Base-by-base conservation (phyloP, 306 rosid genomes). In the Senna siamea region DNA sequence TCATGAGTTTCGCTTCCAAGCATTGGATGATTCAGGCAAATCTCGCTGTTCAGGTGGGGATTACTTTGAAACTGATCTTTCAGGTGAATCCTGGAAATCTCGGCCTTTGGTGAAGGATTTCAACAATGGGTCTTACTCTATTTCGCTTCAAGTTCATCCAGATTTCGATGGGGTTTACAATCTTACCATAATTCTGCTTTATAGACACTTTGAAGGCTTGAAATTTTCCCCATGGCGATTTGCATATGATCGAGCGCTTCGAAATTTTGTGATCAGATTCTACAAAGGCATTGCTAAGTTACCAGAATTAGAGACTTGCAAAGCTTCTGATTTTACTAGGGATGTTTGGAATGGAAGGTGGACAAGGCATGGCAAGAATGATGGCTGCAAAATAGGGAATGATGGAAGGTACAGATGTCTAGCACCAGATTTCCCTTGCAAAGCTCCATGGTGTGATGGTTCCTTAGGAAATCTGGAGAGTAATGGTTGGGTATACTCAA, bases 401-500 rank as follows among this genome's bases (percentile, higher is more conserved):
- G 93, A 93, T 50, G 98, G 98, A 12, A 86, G 97, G 44, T 93
- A 85, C 54, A 81, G 89, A 22, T 90, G 98, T 78, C 70, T 93
- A 35, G 69, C 80, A 30, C 75, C 83, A 2, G 79, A 84, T 54
- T 89, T 87, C 73, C 92, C 90, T 41, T 93, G 98, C 80, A 82
- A 38, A 63, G 76, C 79, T 56, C 96, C 91, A 17, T 93, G 98
- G 98, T 93, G 98, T 77, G 69, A 79, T 72, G 98, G 98, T 47
- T 84, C 97, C 2, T 75, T 93, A 83, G 97, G 96, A 11, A 46
- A 67, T 76, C 55, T 93, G 76, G 97, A 93, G 86, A 93, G 98
- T 60, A 93, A 93, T 80, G 98, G 98, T n/a, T 93, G 98, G 98
- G 97, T 93, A 6, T 93, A 93, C 84, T 93, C 98, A 4, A 54